Evolutionary conservation across 257 asterid genomes (phyloP), one percentile per base, ranked within the genome.

Genomic region (Nyctanthes arbortristis): DNA sequence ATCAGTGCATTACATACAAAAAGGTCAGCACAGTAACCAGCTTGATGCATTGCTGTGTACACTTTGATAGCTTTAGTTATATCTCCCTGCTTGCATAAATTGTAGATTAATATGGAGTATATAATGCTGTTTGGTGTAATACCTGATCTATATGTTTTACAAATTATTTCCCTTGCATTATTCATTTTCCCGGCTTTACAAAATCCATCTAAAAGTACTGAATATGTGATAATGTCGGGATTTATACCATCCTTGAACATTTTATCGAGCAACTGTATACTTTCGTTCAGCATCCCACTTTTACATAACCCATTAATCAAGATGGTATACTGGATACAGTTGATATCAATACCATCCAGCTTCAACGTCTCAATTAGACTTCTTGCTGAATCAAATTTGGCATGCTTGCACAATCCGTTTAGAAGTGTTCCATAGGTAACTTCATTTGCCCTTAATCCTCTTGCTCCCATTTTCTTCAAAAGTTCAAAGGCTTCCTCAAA

Each of bases 161-260:
- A 79, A 27, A 91, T 66, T 65, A 87, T 76, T 84, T 87, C 99
- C 83, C 78, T 82, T 36, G 79, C 84, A 37, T 20, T 65, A 35
- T 71, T 70, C 49, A 85, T 71, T 79, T 68, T 78, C 68, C 96
- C 92, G 63, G 87, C 91, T 78, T 80, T 79, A 78, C 87, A 81
- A 76, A 85, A 83, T 63, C 99, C 96, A 84, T 87, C 86, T 59
- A 93, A 68, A 75, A 91, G 96, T 56, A 84, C 94, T 1, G 97
- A 91, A 78, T 83, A 93, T 18, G 96, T 85, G 58, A 93, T 70
- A 63, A 81, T 67, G 74, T 93, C 99, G 24, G 93, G 94, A 69
- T 67, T 33, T 70, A 82, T 63, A 55, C 78, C 77, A 63, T 78
- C 85, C 70, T 74, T 56, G 14, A 68, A 34, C 96, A 93, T 87